Evolutionary conservation across 164 flowering plant genomes (phyloP).

Genomic region (Umbellularia californica): DNA sequence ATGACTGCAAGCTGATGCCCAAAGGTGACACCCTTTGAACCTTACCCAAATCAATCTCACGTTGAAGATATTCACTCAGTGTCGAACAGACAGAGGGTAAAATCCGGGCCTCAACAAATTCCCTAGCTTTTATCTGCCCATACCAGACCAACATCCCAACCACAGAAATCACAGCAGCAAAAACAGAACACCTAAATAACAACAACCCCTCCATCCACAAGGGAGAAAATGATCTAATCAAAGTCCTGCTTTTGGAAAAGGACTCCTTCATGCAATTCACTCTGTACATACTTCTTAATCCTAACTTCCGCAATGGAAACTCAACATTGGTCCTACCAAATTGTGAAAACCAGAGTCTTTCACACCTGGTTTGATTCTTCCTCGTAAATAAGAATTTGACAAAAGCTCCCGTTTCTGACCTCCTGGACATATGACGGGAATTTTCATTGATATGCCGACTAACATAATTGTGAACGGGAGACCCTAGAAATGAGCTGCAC

Average conservation of each 20-base stretch:
- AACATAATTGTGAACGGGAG: constrained; percentile 28
- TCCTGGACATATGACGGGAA: constrained; percentile 11
- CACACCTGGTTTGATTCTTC: constrained; percentile 32
- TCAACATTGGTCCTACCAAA: constrained; percentile 49
- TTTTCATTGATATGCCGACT: constrained; percentile 24
- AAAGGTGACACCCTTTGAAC: constrained; percentile 76
- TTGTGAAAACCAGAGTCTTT: constrained; percentile 41
- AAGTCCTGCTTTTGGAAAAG: constrained; percentile 42
- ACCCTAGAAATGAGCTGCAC: constrained; percentile 48
- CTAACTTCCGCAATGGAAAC: constrained; percentile 31
- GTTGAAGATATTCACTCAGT: constrained; percentile 75
- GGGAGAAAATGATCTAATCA: constrained; percentile 57
- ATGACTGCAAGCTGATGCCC: constrained; percentile 78
- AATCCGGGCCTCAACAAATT: constrained; percentile 61
- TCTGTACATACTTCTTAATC: constrained; percentile 36
- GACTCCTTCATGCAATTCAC: constrained; percentile 56
- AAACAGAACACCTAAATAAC: constrained; percentile 67
- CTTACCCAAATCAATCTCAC: constrained; percentile 75
- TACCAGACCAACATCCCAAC: constrained; percentile 79
- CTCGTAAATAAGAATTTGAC: constrained; percentile 32
- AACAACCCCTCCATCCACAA: constrained; percentile 78
- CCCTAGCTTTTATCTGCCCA: constrained; percentile 63
- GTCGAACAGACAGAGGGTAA: constrained; percentile 81
- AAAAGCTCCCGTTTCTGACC: constrained; percentile 17
- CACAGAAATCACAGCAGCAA: constrained; percentile 71